These are phyloP conservation scores for Pugionium dolabratum DNA, from an alignment of 345 rosid species.

Conservation along the genomic window DNA sequence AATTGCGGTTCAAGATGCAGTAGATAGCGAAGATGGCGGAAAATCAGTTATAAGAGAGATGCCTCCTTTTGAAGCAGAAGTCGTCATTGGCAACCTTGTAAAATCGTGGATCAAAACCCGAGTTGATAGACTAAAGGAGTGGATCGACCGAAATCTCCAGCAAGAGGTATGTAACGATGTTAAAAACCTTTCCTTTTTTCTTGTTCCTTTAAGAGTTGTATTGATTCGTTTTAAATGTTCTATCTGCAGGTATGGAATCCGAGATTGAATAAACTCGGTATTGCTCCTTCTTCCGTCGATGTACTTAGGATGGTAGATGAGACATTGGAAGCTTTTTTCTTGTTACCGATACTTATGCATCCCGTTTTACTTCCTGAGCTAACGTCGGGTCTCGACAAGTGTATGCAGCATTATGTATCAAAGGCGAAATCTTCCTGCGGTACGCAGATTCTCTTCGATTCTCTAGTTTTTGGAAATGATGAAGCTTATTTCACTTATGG, in stretches of 20 bases:
- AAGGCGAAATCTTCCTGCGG: conserved; percentile 96
- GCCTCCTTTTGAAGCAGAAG: conserved; percentile 96
- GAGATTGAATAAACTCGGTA: conserved; percentile 61
- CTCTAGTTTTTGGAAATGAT: conserved; percentile 3
- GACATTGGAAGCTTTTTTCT: conserved; percentile 87
- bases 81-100: conserved; percentile 70
- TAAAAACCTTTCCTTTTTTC: not conserved
- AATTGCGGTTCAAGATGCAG: conserved; percentile 95
- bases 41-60: conserved; percentile 93
- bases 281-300: conserved; percentile 88
- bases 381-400: conserved; percentile 70
- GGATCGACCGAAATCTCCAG: conserved; percentile 81
- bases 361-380: conserved; percentile 77
- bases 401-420: conserved; percentile 71
- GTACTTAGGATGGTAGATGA: conserved; percentile 83
- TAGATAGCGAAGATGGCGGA: conserved; percentile 97
- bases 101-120: conserved; percentile 80
- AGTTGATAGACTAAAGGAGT: conserved; percentile 80
- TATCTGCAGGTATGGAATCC: conserved; percentile 80
- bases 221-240: conserved; percentile 8
- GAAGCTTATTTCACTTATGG: not conserved
- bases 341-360: conserved; percentile 82
- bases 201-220: conserved; percentile 2
- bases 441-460: conserved; percentile 32
- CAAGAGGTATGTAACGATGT: conserved; percentile 58